phyloP scores from a whole-genome alignment of 73 alveolate species.

The Tetrahymena malaccensis region DNA sequence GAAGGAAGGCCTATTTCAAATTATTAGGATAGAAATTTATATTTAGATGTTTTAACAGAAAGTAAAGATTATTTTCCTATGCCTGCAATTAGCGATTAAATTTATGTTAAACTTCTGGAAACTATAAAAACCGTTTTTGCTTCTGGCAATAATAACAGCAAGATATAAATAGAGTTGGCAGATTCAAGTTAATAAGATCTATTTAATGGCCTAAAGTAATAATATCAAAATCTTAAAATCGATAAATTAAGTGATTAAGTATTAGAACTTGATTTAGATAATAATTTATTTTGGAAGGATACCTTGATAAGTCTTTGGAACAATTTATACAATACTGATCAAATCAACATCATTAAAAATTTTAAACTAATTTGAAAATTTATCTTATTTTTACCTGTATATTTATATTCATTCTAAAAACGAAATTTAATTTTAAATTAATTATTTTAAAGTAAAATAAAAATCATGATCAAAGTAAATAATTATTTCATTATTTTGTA shows the following conservation, averaged over 20 bases:
- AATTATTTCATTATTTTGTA: too few species aligned
- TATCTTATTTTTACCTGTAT: neutral
- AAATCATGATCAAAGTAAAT: too few species aligned
- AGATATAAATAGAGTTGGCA: neutral
- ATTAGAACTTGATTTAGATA: neutral
- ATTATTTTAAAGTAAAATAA: too few species aligned
- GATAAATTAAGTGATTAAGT: neutral
- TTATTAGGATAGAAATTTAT: neutral
- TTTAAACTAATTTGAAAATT: neutral
- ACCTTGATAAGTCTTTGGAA: neutral
- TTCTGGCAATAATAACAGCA: neutral
- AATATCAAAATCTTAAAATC: neutral
- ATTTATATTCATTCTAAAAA: too few species aligned
- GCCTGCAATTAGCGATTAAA: neutral
- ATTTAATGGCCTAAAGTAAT: neutral
- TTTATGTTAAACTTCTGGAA: neutral
- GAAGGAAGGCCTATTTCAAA: neutral
- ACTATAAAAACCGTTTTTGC: neutral
- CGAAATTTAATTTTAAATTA: too few species aligned
- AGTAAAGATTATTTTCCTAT: neutral
- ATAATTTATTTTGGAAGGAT: neutral
- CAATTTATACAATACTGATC: neutral
- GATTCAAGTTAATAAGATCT: neutral
- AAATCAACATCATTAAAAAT: neutral
- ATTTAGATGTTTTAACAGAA: neutral